Evolutionary conservation across 805 yeast species (phyloP).

Genomic region (Metschnikowia continentalis): DNA sequence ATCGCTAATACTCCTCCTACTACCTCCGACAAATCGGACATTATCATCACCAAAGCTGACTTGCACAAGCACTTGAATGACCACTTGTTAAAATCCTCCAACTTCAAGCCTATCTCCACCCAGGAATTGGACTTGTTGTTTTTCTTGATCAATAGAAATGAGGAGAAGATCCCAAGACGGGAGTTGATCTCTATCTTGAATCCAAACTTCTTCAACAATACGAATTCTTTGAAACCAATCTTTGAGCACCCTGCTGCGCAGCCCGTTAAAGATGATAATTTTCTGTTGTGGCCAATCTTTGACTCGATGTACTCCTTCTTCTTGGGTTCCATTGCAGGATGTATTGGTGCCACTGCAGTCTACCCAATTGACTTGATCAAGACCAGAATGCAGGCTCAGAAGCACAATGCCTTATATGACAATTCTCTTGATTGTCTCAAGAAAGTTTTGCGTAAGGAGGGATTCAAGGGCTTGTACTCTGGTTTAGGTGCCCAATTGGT

Average conservation of each 20-base stretch:
- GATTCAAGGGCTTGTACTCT: constrained; percentile 79
- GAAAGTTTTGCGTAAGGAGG: constrained; percentile 74
- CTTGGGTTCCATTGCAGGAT: constrained; percentile 93
- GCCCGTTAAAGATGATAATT: constrained; percentile 37
- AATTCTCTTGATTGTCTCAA: constrained; percentile 83
- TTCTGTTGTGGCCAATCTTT: constrained; percentile 43
- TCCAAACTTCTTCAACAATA: constrained; percentile 45
- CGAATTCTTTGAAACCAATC: constrained; percentile 31
- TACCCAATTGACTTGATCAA: constrained; percentile 95
- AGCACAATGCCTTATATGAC: constrained; percentile 62
- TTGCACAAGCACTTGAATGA: constrained; percentile 41
- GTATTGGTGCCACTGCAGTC: constrained; percentile 96
- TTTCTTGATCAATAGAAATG: constrained; percentile 34
- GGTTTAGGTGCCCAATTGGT: constrained; percentile 92
- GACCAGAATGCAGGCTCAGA: constrained; percentile 96
- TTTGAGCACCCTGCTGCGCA: constrained; percentile 42
- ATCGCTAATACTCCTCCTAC: constrained; percentile 45
- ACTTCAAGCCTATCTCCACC: constrained; percentile 40
- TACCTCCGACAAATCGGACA: constrained; percentile 36
- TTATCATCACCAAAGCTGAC: constrained; percentile 37
- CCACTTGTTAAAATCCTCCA: constrained; percentile 39
- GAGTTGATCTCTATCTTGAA: constrained; percentile 50
- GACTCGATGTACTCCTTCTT: constrained; percentile 84
- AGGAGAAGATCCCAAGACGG: constrained; percentile 38
- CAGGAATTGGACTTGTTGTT: constrained; percentile 39